Evolutionary conservation across 2,329 filamentous ascomycete genomes (phyloP), one percentile per base, ranked within the genome.

Genomic region (Aaosphaeria arxii): DNA sequence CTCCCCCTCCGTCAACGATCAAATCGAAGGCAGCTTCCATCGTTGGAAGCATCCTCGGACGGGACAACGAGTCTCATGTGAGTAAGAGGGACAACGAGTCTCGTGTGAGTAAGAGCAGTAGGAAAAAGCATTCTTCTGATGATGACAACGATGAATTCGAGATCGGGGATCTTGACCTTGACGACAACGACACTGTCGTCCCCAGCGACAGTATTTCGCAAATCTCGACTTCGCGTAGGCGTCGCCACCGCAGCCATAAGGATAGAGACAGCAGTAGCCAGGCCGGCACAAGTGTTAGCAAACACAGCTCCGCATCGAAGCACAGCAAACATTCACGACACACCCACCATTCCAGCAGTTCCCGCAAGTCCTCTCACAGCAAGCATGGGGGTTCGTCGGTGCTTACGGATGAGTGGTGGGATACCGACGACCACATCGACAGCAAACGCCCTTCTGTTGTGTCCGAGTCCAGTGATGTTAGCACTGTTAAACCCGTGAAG

Each of bases 121-220:
- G 17, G 17, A 55, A 53, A 24, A 54, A 53, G 33, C 61, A 69
- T 4, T 24, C 17, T 24, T 24, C 17, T 24, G 17, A 24, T 24
- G 17, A 24, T 24, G 17, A 24, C 17, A 58, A 71, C 31, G 54
- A 59, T 33, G 69, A 71, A 17, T 54, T 61, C n/a, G 65, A 66
- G n/a, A 61, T 66, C 40, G 63, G 64, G n/a, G 59, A 67, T 17
- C 33, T 48, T 17, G 45, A 49, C 66, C 36, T 61, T 29, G 70
- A 66, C 46, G 72, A 77, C 47, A 59, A 62, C 44, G 73, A 73
- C 50, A 77, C 74, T 4, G 71, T 78, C 1, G 69, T 72, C 2
- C 76, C 76, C 1, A 73, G 74, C 49, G 76, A 78, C 49, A 74
- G 71, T 46, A 76, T 78, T 50, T 75, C 72, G 11, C 72, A 75